Evolutionary conservation across 1,284 basidiomycete species (phyloP).

Genomic region (Melampsora larici-populina): DNA sequence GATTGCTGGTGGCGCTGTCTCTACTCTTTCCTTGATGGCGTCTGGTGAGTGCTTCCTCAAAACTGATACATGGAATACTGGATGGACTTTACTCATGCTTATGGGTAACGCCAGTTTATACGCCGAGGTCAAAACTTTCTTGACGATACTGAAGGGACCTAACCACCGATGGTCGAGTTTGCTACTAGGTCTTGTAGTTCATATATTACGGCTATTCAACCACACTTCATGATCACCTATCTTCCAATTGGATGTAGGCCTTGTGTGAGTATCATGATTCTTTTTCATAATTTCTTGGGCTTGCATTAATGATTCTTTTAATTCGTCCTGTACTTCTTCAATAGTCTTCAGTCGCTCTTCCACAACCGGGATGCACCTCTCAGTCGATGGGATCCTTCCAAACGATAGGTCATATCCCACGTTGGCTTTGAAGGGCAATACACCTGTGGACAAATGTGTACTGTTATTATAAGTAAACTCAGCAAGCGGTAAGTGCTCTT

Average conservation of each 20-base stretch:
- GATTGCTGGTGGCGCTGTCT: background rate
- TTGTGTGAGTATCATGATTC: background rate
- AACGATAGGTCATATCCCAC: background rate
- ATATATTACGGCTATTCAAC: background rate
- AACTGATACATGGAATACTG: background rate
- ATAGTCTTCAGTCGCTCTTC: background rate
- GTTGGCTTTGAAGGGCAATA: conserved; percentile 3
- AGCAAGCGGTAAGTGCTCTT: background rate
- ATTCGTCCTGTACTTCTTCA: background rate
- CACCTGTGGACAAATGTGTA: background rate
- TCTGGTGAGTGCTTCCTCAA: background rate
- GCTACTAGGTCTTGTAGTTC: background rate
- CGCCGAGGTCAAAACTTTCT: no score
- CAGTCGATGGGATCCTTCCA: no score
- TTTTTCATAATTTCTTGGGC: conserved; percentile 1
- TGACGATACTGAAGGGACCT: no score
- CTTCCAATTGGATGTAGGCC: background rate
- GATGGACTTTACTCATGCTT: no score
- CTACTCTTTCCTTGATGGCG: background rate
- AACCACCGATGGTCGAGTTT: no score
- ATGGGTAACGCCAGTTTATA: no score
- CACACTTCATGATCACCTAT: background rate
- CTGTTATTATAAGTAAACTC: conserved; percentile 14
- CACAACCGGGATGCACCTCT: no score
- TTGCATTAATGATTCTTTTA: background rate